phyloP scores from a whole-genome alignment of 768 basidiomycete genomes.

The Crepidotus variabilis region DNA sequence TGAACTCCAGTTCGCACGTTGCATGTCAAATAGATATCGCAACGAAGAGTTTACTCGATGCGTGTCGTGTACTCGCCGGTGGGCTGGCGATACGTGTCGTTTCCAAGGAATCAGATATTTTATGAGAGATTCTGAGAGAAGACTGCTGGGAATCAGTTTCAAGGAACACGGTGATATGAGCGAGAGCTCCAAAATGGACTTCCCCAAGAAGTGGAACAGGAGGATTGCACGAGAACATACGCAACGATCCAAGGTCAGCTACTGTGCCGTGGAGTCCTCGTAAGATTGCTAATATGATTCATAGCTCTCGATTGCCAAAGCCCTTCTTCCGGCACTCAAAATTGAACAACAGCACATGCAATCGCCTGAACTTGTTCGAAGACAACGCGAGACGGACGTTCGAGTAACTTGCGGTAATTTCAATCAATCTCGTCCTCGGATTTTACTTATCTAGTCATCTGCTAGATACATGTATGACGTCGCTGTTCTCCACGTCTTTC shows the following conservation, averaged over 20 bases:
- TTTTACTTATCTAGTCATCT: constrained; percentile 3
- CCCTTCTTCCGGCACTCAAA: constrained; percentile 63
- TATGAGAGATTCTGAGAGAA: constrained; percentile 54
- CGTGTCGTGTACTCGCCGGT: constrained; percentile 80
- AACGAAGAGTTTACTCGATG: constrained; percentile 73
- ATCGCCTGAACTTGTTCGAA: constrained; percentile 55
- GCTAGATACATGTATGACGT: constrained; percentile 90
- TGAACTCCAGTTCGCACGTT: constrained; percentile 75
- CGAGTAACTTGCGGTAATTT: constrained; percentile 75
- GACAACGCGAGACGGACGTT: constrained; percentile 77
- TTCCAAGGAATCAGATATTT: constrained; percentile 85
- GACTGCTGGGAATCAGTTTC: constrained; percentile 67
- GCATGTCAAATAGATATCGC: constrained; percentile 81
- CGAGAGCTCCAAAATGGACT: constrained; percentile 57
- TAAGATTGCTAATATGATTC: neutral
- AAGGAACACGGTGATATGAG: constrained; percentile 53
- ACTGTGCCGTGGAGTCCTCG: neutral
- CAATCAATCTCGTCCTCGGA: neutral
- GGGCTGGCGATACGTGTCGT: constrained; percentile 85
- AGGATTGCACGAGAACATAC: constrained; percentile 47
- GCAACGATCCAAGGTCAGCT: constrained; percentile 54
- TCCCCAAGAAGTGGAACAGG: constrained; percentile 68
- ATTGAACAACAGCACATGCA: constrained; percentile 62
- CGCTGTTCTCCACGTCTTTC: constrained; percentile 86
- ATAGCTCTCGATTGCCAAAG: constrained; percentile 64